These are phyloP conservation scores for Rossbeevera mucosa DNA, from an alignment of 768 basidiomycete genomes.

Conservation along the genomic window DNA sequence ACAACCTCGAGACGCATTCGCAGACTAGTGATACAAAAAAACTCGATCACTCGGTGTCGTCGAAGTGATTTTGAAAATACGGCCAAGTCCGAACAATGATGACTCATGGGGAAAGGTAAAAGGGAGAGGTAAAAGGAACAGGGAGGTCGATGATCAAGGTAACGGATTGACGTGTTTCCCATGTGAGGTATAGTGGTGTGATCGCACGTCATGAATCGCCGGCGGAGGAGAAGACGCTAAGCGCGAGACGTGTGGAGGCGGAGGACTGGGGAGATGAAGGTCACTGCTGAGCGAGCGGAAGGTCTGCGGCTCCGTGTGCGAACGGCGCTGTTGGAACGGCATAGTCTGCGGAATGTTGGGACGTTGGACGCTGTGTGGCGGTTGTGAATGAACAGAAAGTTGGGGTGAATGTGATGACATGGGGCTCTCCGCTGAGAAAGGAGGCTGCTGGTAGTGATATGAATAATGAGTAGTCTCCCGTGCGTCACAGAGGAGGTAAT, in stretches of 20 bases:
- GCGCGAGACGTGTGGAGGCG: slow-evolving; percentile 38
- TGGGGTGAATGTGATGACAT: slow-evolving; percentile 43
- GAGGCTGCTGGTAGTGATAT: slow-evolving; percentile 48
- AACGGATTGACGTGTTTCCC: slow-evolving; percentile 47
- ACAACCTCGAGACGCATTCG: slow-evolving; percentile 19
- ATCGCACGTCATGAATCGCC: slow-evolving; percentile 34
- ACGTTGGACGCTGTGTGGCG: slow-evolving; percentile 33
- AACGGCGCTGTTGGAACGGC: slow-evolving; percentile 53
- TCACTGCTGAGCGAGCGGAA: slow-evolving; percentile 46
- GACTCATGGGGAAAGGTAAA: slow-evolving; percentile 15
- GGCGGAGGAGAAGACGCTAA: slow-evolving; percentile 41
- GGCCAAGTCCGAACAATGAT: slow-evolving; percentile 25
- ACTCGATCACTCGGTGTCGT: slow-evolving; percentile 21
- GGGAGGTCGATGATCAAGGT: slow-evolving; percentile 34
- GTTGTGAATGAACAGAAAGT: slow-evolving; percentile 34
- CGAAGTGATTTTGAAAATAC: slow-evolving; percentile 27
- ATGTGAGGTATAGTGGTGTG: slow-evolving; percentile 36
- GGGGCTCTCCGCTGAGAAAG: slow-evolving; percentile 42
- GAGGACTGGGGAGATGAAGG: slow-evolving; percentile 46
- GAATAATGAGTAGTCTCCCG: slow-evolving; percentile 49
- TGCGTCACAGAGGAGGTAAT: slow-evolving; percentile 42
- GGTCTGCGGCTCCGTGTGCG: slow-evolving; percentile 53
- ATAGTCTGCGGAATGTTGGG: slow-evolving; percentile 40
- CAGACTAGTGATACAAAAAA: slow-evolving; percentile 33
- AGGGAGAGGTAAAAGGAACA: slow-evolving; percentile 14